Base-by-base conservation (phyloP, 306 rosid species). In the Gillenia trifoliata region DNA sequence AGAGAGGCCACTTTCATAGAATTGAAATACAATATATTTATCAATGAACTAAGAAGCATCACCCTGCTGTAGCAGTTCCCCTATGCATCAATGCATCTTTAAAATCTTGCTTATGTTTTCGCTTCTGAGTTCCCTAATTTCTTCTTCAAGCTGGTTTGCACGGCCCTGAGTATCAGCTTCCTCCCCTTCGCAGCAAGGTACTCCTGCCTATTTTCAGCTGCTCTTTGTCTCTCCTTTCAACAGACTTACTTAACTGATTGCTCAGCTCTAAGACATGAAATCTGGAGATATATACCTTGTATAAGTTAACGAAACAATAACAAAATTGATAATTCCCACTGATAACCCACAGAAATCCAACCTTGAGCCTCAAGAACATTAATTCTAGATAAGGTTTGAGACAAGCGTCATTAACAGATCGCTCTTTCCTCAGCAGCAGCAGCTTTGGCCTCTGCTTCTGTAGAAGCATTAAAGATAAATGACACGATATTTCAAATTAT, bases 351-450 rank as follows among this genome's bases (percentile, higher is more conserved):
- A 75, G 82, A 77, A 78, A 83, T 56, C 78, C 75, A 78, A 95
- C 99, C 99, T 73, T 95, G 99, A 71, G 98, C 99, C 88, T 95
- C 99, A 52, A 95, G 99, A 85, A 95, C 99, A 81, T 95, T 95
- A 63, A 92, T 86, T 80, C 98, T 89, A 75, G 99, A 95, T 81
- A 95, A 82, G 77, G 98, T 95, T 76, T 95, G 99, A 76, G 98
- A 89, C 75, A 95, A 77, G 79, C 99, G 99, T 92, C 97, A 80
- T 90, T 95, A 81, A 89, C 75, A 36, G 98, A 92, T 78, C 90
- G 88, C 86, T 95, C 86, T 89, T 85, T 92, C 99, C 88, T 95
- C 99, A 23, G 99, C 92, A 79, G 93, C 86, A 30, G 97, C 99
- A 77, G 96, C 93, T 89, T 89, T 92, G 74, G 84, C 87, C 83